These are phyloP conservation scores for Fusarium transvaalense DNA, from an alignment of 2,329 filamentous ascomycete genomes.

Conservation along the genomic window DNA sequence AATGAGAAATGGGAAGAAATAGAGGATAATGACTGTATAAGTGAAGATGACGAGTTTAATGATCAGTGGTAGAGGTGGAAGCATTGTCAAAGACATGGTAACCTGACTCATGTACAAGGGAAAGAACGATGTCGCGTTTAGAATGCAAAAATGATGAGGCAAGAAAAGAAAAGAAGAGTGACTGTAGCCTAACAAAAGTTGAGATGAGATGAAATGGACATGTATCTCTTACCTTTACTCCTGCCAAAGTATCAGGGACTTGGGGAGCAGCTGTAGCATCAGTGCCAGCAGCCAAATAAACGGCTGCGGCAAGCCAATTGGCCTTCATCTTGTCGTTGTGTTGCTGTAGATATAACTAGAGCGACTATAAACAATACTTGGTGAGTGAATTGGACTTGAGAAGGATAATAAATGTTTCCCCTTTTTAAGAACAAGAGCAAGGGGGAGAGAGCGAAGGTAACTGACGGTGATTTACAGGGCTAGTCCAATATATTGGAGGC, in stretches of 20 bases:
- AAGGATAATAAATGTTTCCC: neutral
- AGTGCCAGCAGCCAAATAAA: slow-evolving; percentile 49
- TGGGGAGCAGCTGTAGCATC: slow-evolving; percentile 41
- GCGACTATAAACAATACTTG: neutral
- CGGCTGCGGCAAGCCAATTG: slow-evolving; percentile 49
- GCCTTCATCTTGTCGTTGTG: slow-evolving; percentile 52
- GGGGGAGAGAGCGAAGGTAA: neutral
- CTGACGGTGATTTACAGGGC: slow-evolving; percentile 1
- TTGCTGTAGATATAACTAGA: neutral
- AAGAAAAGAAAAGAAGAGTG: neutral
- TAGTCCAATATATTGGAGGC: slow-evolving; percentile 34
- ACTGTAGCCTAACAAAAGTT: neutral
- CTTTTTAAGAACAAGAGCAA: neutral
- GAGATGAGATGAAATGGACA: neutral
- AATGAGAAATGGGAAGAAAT: neutral
- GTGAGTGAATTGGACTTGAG: neutral
- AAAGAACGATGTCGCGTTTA: neutral
- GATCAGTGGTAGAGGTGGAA: neutral
- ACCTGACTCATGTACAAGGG: no score
- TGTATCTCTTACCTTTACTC: slow-evolving; percentile 33
- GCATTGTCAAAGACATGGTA: neutral
- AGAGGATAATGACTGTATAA: neutral
- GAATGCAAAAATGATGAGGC: neutral
- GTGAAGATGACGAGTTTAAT: neutral
- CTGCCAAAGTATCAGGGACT: slow-evolving; percentile 19